Evolutionary conservation across 805 yeast genomes (phyloP), one percentile per base, ranked within the genome.

Genomic region (Candida peoriensis): DNA sequence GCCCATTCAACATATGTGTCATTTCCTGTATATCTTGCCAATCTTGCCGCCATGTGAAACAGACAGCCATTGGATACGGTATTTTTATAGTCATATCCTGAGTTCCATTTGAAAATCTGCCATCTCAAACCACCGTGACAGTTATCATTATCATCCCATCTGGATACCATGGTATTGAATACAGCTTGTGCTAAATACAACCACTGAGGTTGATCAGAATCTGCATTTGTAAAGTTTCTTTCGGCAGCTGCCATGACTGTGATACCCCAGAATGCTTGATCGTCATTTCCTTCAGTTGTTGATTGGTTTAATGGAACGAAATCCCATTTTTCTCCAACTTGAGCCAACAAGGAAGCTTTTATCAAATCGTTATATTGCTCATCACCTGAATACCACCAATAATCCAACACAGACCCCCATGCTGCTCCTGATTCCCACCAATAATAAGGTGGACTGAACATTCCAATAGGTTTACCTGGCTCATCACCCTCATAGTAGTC

Each of bases 351-450:
- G 3, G 95, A 83, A 24, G 70, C 64, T 48, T 72, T 69, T 36
- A 86, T 70, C 24, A 70, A 38, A 10, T 68, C 66, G 28, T 72
- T 81, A 48, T 76, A 84, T 1, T 89, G 75, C 43, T 71, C 72
- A 56, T 89, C 82, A 24, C 80, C 73, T 57, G 85, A 75, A 55
- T 69, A 80, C 46, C 56, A 78, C 63, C 86, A 71, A 59, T 83
- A 81, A 57, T 88, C 96, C 28, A 90, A 54, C 70, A 90, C 64
- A 14, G 83, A 69, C 8, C 96, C 95, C 85, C 88, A 87, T 2
- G 90, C 96, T 41, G 89, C 95, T 46, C 97, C 97, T 8, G 97
- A 95, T 63, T 88, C 87, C 97, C 97, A 89, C 98, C 97, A 90
- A 69, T 90, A 90, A 68, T 90, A 89, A 0, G 97, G 97, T 53